Base-by-base conservation (phyloP, 2,329 filamentous ascomycete genomes). In the Colletotrichum cereale region DNA sequence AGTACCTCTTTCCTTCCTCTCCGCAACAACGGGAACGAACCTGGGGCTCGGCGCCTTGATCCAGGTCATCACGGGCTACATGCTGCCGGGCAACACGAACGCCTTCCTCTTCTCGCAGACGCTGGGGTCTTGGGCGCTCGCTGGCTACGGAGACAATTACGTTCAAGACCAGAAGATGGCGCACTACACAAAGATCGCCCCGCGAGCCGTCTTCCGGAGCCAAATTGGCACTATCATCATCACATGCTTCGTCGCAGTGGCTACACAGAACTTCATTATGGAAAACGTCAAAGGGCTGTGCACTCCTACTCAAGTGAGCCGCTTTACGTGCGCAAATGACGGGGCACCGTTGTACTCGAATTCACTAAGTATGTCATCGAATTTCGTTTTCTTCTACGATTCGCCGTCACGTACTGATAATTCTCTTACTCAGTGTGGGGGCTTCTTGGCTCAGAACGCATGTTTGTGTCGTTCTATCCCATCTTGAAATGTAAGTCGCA, bases 1-100 rank as follows among this genome's bases (percentile, higher is more conserved):
- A 34, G 81, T 86, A 2, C 84, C 84, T 0, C 73, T 84, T 5
- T 83, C 83, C 1, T 80, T 85, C 72, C 76, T 85, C 4, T 83
- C 81, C 3, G 84, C 84, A 34, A 84, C 82, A 44, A 84, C 84
- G 1, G 83, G 83, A 44, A 84, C 82, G 10, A 84, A 84, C 65
- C 77, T 85, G 6, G 79, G 81, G 0, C 78, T 85, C 2, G 82
- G 82, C n/a, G 75, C 81, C 3, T 76, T 85, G 50, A 79, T 84
- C 56, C 80, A 85, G 75, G 80, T 85, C 63, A 78, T 86, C 64
- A 83, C 81, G 0, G 83, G 82, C 29, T 82, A 80, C 75, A 90
- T 77, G 76, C 78, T 81, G 31, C 78, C 79, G 10, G 79, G 80
- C 29, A 82, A 81, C 69, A 79, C 78, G 18, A 78, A 77, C 34